phyloP scores from a whole-genome alignment of 371 early-diverging fungal genomes.

The Lichtheimia corymbifera region DNA sequence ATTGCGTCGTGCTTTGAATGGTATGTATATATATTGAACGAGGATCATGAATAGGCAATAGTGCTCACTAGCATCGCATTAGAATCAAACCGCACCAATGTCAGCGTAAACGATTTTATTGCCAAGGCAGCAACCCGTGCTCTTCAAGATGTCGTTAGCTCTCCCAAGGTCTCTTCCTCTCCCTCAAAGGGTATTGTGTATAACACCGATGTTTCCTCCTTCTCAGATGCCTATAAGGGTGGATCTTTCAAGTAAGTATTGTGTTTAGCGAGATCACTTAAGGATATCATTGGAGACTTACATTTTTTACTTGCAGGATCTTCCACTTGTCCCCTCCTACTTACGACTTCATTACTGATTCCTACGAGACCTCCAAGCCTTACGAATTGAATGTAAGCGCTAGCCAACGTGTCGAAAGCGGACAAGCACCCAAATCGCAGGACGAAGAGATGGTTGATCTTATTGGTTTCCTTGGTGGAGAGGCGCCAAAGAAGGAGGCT shows the following conservation, averaged over 20 bases:
- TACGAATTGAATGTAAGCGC: conserved; percentile 34
- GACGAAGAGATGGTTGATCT: conserved; percentile 37
- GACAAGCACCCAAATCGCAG: conserved; percentile 8
- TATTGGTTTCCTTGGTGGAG: conserved; percentile 41
- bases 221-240: conserved; percentile 31
- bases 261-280: not conserved
- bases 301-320: conserved; percentile 21
- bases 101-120: conserved; percentile 86
- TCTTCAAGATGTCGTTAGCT: conserved; percentile 71
- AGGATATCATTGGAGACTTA: not conserved
- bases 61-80: not conserved
- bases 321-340: conserved; percentile 44
- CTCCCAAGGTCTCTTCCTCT: conserved; percentile 38
- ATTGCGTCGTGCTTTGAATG: conserved; percentile 71
- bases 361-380: conserved; percentile 37
- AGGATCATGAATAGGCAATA: conserved; percentile 6
- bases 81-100: conserved; percentile 62
- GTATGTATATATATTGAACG: conserved; percentile 27
- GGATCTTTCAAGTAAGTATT: conserved; percentile 41
- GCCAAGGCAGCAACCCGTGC: conserved; percentile 83
- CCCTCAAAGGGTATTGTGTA: conserved; percentile 32
- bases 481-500: conserved; percentile 9
- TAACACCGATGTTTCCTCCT: conserved; percentile 12
- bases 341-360: conserved; percentile 52
- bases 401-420: conserved; percentile 13